phyloP scores from a whole-genome alignment of 805 yeast species.

The Monosporozyma aquatica region DNA sequence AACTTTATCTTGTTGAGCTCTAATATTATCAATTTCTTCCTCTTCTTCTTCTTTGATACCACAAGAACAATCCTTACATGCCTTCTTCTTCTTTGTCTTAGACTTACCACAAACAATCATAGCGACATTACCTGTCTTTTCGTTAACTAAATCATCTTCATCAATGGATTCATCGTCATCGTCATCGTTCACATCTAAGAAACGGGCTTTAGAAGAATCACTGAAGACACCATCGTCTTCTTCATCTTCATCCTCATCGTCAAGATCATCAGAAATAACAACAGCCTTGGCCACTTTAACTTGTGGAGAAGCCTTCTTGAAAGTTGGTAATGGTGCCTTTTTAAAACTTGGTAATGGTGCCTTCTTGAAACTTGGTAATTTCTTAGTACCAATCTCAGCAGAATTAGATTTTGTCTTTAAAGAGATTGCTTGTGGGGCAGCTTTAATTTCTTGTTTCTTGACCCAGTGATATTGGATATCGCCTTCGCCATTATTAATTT shows the following conservation, averaged over 20 bases:
- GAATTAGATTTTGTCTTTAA: slow-evolving; percentile 16
- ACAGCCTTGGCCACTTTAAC: not conserved
- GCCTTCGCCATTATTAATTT: slow-evolving; percentile 17
- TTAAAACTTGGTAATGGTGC: slow-evolving; percentile 20
- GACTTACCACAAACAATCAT: slow-evolving; percentile 27
- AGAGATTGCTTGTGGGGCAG: slow-evolving; percentile 26
- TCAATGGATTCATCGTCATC: slow-evolving; percentile 43
- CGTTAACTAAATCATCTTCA: slow-evolving; percentile 47
- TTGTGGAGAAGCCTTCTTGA: slow-evolving; percentile 15
- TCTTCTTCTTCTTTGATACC: slow-evolving; percentile 89
- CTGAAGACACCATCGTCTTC: slow-evolving; percentile 37
- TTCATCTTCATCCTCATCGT: slow-evolving; percentile 30
- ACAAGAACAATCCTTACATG: slow-evolving; percentile 97
- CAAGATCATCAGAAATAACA: slow-evolving; percentile 24
- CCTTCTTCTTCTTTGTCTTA: slow-evolving; percentile 48
- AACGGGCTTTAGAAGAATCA: slow-evolving; percentile 38
- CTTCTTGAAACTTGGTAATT: slow-evolving; percentile 20
- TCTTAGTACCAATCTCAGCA: slow-evolving; percentile 5
- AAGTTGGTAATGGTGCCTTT: slow-evolving; percentile 22
- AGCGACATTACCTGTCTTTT: slow-evolving; percentile 17
- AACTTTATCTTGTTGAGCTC: slow-evolving; percentile 32
- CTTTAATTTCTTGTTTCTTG: slow-evolving; percentile 35
- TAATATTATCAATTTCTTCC: slow-evolving; percentile 34
- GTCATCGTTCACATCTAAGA: slow-evolving; percentile 40
- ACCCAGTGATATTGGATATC: slow-evolving; percentile 41